phyloP scores from a whole-genome alignment of 257 asterid genomes.

The Solanum megistacrolobum region DNA sequence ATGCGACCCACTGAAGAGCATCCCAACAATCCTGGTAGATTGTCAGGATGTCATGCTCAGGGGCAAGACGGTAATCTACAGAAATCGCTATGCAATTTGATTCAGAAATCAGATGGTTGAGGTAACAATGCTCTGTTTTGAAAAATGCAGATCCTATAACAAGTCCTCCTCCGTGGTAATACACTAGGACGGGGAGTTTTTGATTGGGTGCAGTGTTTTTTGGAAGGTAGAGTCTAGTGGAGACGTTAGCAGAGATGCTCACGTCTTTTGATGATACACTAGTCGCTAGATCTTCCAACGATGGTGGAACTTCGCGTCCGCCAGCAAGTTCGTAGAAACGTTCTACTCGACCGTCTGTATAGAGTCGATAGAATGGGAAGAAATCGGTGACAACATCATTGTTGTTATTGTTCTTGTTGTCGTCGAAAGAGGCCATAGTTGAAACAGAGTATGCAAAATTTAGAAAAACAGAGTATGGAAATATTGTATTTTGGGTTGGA shows the following conservation, averaged over 20 bases:
- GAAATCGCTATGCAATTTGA: constrained; percentile 5
- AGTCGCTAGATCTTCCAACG: neutral
- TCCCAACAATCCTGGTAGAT: constrained; percentile 7
- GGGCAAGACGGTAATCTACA: constrained; percentile 7
- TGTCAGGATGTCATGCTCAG: neutral
- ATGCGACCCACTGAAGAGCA: constrained; percentile 24
- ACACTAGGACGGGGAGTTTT: constrained; percentile 21
- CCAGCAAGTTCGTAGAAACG: neutral
- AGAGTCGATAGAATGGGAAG: constrained; percentile 9
- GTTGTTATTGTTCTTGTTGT: neutral
- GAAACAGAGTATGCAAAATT: neutral
- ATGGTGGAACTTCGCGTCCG: constrained; percentile 3
- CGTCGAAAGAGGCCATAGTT: neutral
- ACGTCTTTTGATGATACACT: constrained; percentile 21
- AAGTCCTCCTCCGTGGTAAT: constrained; percentile 13
- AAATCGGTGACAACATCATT: neutral
- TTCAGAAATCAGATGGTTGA: constrained; percentile 1
- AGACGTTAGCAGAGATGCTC: constrained; percentile 7
- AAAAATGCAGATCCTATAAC: constrained; percentile 17
- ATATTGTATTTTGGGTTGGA: neutral
- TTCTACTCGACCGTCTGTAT: constrained; percentile 20
- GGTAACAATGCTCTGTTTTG: neutral
- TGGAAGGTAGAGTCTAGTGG: constrained; percentile 24
- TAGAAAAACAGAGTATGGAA: neutral
- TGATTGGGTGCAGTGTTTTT: neutral